Percentiles rank a stretch among this genome's conserved stretches.
Conservation (phyloP, 2,329 filamentous ascomycete species). For the Neofusicoccum sp. region DNA sequence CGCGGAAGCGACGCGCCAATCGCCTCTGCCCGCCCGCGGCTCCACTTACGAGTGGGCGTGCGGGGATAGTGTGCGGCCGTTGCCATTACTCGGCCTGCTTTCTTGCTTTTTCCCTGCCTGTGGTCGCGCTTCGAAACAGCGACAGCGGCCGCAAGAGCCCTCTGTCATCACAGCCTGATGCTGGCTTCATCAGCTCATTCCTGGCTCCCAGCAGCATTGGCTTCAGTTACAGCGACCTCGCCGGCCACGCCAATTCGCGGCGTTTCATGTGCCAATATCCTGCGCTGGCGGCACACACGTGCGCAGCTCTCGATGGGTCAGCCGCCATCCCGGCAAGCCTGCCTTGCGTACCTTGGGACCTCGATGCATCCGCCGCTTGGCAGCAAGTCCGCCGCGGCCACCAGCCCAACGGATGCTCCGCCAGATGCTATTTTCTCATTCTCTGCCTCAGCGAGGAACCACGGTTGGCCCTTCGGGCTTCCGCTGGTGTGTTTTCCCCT, state of each 20-base stretch:
- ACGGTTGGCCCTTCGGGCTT: neutral
- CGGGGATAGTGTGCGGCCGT: constrained; percentile 10
- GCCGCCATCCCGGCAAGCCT: neutral
- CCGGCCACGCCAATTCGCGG: neutral
- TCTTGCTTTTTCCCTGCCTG: neutral
- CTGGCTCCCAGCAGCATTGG: too few relatives aligned
- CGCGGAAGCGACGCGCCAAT: neutral
- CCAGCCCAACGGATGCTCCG: too few relatives aligned
- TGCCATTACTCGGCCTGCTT: neutral
- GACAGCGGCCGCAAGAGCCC: neutral
- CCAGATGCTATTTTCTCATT: too few relatives aligned
- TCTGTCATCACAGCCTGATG: neutral
- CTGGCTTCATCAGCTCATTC: too few relatives aligned
- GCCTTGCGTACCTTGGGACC: neutral
- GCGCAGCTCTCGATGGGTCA: neutral
- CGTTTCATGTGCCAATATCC: constrained; percentile 1
- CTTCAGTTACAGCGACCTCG: neutral
- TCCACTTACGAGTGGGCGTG: neutral
- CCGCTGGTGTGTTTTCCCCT: neutral
- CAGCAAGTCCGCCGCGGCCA: neutral
- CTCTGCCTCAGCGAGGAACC: too few relatives aligned
- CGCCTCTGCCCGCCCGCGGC: neutral
- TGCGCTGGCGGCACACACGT: too few relatives aligned
- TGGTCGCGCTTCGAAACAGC: neutral
- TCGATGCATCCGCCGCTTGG: neutral